Base-by-base conservation (phyloP, 768 basidiomycete species). In the Lenzites betulinus region DNA sequence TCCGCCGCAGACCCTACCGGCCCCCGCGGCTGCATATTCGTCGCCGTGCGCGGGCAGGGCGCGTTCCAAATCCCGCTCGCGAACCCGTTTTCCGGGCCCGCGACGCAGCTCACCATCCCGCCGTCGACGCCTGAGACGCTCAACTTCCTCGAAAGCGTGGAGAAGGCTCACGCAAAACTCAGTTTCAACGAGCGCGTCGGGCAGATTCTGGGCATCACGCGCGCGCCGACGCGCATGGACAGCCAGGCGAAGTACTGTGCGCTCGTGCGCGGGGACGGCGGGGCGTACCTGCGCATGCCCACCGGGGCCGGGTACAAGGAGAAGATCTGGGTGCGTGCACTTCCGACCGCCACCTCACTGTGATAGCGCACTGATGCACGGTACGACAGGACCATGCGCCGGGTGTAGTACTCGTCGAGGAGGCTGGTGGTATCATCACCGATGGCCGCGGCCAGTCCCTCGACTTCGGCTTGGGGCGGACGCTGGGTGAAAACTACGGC, bases 111-210 rank as follows among this genome's bases (percentile, higher is more conserved):
- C 42, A 67, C 55, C 26, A 90, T 93, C 63, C 79, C 85, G 7
- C 61, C 77, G 12, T 75, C 83, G 50, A 71, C 79, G 12, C 74
- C 78, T 2, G 75, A 78, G 11, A 73, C 74, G 13, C 77, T 93
- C 50, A 81, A 80, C 61, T 87, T 95, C 75, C 85, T 98, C 63
- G 95, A 98, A 76, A 94, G 92, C 3, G 91, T 96, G 44, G 96
- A 99, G 70, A 85, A 90, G 3, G 89, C 87, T 0, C 97, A 99
- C 71, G 89, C 92, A 1, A 90, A 93, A n/a, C 92, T 95, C 61
- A 86, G 2, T 50, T 89, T 93, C 73, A 94, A 90, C 69, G 84
- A 84, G 35, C 81, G 80, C 22, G 88, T 98, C 36, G 86, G 90
- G 0, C 68, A 81, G 33, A 66, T 87, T 5, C 77, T 98, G 25